phyloP scores from a whole-genome alignment of 164 flowering plant genomes.

The Stephania cephalantha region DNA sequence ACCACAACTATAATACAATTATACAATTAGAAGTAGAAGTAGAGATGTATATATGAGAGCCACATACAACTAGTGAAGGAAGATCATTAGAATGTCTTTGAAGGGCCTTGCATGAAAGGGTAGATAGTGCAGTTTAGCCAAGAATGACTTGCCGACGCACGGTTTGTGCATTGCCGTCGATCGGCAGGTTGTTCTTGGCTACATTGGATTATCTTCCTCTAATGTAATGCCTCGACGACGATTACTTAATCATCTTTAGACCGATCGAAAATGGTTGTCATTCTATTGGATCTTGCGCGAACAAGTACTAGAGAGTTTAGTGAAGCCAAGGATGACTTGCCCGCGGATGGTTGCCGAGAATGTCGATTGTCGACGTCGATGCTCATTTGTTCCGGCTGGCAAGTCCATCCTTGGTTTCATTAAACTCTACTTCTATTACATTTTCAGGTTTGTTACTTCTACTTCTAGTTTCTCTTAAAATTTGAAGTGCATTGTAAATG shows the following conservation, averaged over 20 bases:
- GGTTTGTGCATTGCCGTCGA: not conserved
- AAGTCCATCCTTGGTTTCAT: slow-evolving; percentile 41
- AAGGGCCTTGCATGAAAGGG: slow-evolving; percentile 22
- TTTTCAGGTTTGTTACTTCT: not conserved
- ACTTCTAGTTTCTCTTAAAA: not conserved
- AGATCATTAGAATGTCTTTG: not conserved
- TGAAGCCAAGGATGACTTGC: slow-evolving; percentile 34
- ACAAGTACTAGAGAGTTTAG: slow-evolving; percentile 9
- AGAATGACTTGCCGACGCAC: slow-evolving; percentile 24
- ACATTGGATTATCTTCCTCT: slow-evolving; percentile 7
- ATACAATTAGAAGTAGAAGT: slow-evolving; percentile 2
- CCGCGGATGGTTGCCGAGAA: slow-evolving; percentile 1
- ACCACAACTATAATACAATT: not conserved
- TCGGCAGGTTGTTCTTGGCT: slow-evolving; percentile 2
- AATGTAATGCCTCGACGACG: not conserved
- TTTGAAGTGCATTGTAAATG: too few species aligned
- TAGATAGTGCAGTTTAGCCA: slow-evolving; percentile 24
- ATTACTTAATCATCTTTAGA: not conserved
- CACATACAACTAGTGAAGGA: not conserved
- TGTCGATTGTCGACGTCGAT: not conserved
- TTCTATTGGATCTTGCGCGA: slow-evolving; percentile 23
- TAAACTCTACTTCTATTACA: slow-evolving; percentile 20
- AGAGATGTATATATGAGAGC: not conserved
- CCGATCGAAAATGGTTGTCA: not conserved
- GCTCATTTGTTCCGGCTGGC: slow-evolving; percentile 15